Percentiles rank a stretch among this genome's conserved stretches.
Evolutionary conservation across 768 basidiomycete species (phyloP).

Genomic region (Lyophyllum shimeji): DNA sequence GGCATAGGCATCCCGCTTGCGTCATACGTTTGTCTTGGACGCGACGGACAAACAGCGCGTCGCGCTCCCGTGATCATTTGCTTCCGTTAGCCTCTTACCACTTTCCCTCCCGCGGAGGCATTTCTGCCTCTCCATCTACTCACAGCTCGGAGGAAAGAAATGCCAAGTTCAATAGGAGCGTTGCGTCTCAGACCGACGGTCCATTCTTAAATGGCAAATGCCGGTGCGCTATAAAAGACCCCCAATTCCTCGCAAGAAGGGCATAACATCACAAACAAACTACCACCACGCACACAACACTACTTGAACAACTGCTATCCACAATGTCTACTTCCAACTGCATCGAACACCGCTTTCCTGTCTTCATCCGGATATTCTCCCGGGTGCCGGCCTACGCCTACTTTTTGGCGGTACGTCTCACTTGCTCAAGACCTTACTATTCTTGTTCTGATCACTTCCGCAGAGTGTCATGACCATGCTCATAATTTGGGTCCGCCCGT

Average conservation of each 20-base stretch:
- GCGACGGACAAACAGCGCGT: not conserved
- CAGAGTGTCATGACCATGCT: not conserved
- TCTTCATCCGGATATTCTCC: not conserved
- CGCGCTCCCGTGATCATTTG: not conserved
- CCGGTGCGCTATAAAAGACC: not conserved
- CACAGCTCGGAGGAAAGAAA: not conserved
- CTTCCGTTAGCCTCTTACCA: not conserved
- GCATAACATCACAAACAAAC: not conserved
- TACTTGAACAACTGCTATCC: not conserved
- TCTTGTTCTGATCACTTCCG: not conserved
- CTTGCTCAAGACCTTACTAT: not conserved
- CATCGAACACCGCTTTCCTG: not conserved
- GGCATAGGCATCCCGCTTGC: too few relatives aligned
- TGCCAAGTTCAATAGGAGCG: not conserved
- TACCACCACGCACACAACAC: not conserved
- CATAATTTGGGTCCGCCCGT: not conserved
- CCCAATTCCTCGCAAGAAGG: not conserved
- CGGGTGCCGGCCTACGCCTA: not conserved
- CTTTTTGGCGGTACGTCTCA: not conserved
- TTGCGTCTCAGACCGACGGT: not conserved
- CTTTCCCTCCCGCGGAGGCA: too few relatives aligned
- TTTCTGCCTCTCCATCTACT: too few relatives aligned
- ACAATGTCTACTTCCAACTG: not conserved
- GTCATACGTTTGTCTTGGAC: not conserved
- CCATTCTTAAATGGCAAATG: not conserved